A percentile compares a stretch with the other conserved stretches of the same genome.
phyloP scores from a whole-genome alignment of 129 eudicot species.

The Cynara cardunculus region DNA sequence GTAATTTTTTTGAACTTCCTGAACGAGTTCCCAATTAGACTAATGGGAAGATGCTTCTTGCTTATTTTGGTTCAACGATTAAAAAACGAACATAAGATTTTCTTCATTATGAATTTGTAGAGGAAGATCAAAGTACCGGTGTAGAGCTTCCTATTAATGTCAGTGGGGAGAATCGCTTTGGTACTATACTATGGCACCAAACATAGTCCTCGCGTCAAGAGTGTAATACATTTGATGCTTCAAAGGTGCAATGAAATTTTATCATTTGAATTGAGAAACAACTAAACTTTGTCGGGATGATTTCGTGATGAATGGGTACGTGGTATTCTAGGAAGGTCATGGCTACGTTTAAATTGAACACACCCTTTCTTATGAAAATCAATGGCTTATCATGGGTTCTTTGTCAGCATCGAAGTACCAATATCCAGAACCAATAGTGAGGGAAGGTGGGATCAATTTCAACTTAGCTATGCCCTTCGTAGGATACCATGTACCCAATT shows the following conservation, averaged over 20 bases:
- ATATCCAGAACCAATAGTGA: no score
- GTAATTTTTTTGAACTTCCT: not conserved
- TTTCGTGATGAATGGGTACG: not conserved
- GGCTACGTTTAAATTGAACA: not conserved
- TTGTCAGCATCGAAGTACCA: no score
- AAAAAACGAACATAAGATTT: not conserved
- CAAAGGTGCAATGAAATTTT: not conserved
- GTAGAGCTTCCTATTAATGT: not conserved
- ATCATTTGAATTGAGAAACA: constrained; percentile 20
- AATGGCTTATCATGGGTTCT: not conserved
- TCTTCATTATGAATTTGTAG: constrained; percentile 4
- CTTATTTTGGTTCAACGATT: not conserved
- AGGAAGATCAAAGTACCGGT: not conserved
- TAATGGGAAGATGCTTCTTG: not conserved
- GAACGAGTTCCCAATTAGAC: not conserved
- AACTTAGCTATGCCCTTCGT: no score
- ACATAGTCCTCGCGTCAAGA: constrained; percentile 9
- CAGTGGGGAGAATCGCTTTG: not conserved
- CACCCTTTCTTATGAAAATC: not conserved
- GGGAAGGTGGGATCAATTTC: no score
- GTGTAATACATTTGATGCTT: constrained; percentile 11
- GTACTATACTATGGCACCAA: not conserved
- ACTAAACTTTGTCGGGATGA: not conserved
- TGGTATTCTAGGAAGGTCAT: not conserved
- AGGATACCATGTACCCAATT: no score